Evolutionary conservation across 2,329 filamentous ascomycete species (phyloP).

Genomic region (Penicillium sp.): DNA sequence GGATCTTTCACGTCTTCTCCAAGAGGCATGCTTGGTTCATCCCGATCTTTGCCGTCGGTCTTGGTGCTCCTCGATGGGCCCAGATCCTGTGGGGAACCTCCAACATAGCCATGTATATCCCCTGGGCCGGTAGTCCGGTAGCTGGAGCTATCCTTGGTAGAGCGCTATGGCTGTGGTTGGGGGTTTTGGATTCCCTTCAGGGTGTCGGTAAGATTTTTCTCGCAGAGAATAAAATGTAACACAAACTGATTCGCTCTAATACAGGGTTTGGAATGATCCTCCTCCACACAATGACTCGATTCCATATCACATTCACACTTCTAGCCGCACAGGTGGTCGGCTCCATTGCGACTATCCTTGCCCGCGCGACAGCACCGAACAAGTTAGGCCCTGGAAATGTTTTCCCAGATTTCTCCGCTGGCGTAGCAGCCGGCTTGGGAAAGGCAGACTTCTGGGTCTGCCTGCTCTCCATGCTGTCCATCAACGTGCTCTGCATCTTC

Average conservation of each 20-base stretch:
- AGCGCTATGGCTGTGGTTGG: constrained; percentile 68
- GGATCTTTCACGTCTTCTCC: constrained; percentile 49
- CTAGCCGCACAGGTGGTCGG: constrained; percentile 64
- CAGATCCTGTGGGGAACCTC: constrained; percentile 68
- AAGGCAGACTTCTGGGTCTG: constrained; percentile 34
- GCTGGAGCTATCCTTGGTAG: constrained; percentile 59
- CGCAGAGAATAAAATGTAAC: neutral
- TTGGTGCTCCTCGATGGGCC: constrained; percentile 65
- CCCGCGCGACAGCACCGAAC: constrained; percentile 62
- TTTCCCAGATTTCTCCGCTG: constrained; percentile 56
- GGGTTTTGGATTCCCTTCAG: constrained; percentile 65
- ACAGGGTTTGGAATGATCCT: constrained; percentile 63
- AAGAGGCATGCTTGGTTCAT: constrained; percentile 66
- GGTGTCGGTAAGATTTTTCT: constrained; percentile 54
- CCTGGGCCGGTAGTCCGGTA: constrained; percentile 57
- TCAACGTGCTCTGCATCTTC: constrained; percentile 59
- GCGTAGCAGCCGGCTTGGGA: constrained; percentile 13
- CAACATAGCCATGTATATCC: constrained; percentile 62
- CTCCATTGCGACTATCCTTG: constrained; percentile 63
- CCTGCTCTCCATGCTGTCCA: constrained; percentile 53
- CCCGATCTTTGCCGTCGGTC: constrained; percentile 67
- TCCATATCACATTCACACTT: constrained; percentile 65
- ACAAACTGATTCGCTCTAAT: neutral
- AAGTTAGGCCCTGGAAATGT: constrained; percentile 60
- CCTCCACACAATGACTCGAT: constrained; percentile 63